Evolutionary conservation across 179 eudicot genomes (phyloP), one percentile per base, ranked within the genome.

Genomic region (Spinacia oleracea): DNA sequence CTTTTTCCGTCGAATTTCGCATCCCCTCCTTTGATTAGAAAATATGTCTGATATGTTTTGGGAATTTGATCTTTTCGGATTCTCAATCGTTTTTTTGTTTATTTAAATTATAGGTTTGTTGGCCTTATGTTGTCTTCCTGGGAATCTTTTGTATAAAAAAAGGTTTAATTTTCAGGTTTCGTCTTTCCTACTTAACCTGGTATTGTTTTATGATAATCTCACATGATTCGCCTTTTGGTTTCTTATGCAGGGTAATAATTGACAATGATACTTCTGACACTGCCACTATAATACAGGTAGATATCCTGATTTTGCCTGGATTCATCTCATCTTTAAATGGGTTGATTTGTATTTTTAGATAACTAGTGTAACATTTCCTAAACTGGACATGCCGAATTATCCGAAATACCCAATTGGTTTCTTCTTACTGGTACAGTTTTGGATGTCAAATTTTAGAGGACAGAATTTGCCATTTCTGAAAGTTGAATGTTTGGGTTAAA

Each of bases 31-130:
- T 72, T 72, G 72, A 77, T 81, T 73, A 73, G 55, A 79, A 79
- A 64, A 38, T 80, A 21, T 79, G 76, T 74, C 67, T 67, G 79
- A 74, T 82, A 76, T 74, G 85, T 46, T 74, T 72, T 74, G 63
- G 85, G 82, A 79, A 82, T 79, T 69, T 82, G 80, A 82, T 79
- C 76, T 79, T 32, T 56, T 82, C 75, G 79, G 84, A 82, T 82
- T 79, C 73, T 50, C 74, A 58, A 70, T 67, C 50, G 11, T 25
- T 58, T 77, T 50, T 45, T 58, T 77, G 27, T 32, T 43, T 3
- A 10, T 15, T 0, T 0, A 64, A 77, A 53, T 25, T 38, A 32
- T 62, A 40, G 40, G 56, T 68, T 69, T 42, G 59, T 75, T 82
- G 82, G 79, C 77, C 64, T 75, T 79, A 74, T 79, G 79, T 79